Evolutionary conservation across 2,329 filamentous ascomycete genomes (phyloP), one percentile per base, ranked within the genome.

Genomic region (Zymoseptoria brevis): DNA sequence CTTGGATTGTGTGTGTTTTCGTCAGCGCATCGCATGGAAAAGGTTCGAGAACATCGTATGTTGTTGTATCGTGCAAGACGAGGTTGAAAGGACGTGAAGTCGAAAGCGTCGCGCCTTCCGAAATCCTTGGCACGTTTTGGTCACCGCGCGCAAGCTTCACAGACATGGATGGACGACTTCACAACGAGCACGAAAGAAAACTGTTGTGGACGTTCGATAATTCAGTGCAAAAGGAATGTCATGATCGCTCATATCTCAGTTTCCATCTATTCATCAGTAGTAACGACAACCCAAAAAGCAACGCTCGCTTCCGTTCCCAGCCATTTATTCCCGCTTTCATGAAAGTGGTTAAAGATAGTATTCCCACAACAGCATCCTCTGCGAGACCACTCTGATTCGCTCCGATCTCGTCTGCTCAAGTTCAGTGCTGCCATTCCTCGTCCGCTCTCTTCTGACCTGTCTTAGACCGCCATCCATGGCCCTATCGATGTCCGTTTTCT

Each of bases 401-500:
- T 45, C 7, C 35, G 7, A 13, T 45, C 9, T 53, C 51, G 8
- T 51, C 50, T 19, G 16, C 50, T 11, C 16, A 4, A 51, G 13
- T 13, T 51, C 22, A 19, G 16, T 48, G 8, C 24, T 50, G 41
- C 29, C 26, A 53, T 29, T 53, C 41, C 8, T 35, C 29, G 26
- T 29, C 26, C 8, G 26, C 26, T 29, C 26, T 29, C 26, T 5
- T 26, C 24, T 26, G 24, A 26, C 24, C 24, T 5, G 24, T 26
- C 24, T 2, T 6, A 26, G 24, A 29, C 7, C 26, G 26, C 26
- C 26, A 29, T 2, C 26, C 26, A 29, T 29, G 59, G 59, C 26
- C 48, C 64, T 68, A 66, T 60, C 60, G 62, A 56, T 64, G 64
- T 45, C 64, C 66, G 55, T 67, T 64, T 19, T 49, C 59, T 19